These are phyloP conservation scores for Marasmius oreades DNA, from an alignment of 1,284 basidiomycete genomes.

Conservation along the genomic window DNA sequence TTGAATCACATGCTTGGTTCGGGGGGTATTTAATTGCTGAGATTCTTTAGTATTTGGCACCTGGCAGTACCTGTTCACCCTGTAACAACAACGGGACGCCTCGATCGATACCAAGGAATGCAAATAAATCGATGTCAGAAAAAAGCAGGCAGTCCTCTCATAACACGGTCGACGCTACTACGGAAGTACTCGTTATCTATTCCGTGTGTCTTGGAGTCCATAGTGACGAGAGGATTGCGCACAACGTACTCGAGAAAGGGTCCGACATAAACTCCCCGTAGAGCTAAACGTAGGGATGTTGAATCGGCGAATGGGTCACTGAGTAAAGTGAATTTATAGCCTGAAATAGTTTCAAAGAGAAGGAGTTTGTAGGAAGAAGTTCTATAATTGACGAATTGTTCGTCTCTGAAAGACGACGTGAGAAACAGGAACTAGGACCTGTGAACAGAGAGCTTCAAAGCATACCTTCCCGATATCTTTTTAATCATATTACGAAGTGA, in stretches of 20 bases:
- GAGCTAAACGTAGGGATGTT: constrained; percentile 63
- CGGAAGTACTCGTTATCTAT: constrained; percentile 93
- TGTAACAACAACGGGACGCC: no score
- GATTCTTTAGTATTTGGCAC: no score
- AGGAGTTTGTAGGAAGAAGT: constrained; percentile 94
- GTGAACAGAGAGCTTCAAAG: constrained; percentile 18
- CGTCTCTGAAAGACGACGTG: constrained; percentile 54
- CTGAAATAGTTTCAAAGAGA: constrained; percentile 87
- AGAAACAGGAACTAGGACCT: constrained; percentile 3
- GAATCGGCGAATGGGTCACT: constrained; percentile 83
- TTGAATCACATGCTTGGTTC: not conserved
- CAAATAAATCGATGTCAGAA: constrained; percentile 24
- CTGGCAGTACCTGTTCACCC: no score
- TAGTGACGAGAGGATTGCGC: constrained; percentile 81
- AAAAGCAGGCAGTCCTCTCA: constrained; percentile 66
- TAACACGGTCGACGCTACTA: constrained; percentile 73
- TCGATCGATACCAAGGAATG: no score
- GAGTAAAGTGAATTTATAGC: constrained; percentile 95
- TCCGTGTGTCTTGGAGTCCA: constrained; percentile 79
- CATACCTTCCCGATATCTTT: constrained; percentile 83
- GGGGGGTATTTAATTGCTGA: no score
- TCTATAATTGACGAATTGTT: constrained; percentile 87
- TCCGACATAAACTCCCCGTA: constrained; percentile 89
- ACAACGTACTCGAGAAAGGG: constrained; percentile 94
- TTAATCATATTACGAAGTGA: constrained; percentile 93